Evolutionary conservation across 805 yeast genomes (phyloP).

Genomic region (Lipomyces orientalis): DNA sequence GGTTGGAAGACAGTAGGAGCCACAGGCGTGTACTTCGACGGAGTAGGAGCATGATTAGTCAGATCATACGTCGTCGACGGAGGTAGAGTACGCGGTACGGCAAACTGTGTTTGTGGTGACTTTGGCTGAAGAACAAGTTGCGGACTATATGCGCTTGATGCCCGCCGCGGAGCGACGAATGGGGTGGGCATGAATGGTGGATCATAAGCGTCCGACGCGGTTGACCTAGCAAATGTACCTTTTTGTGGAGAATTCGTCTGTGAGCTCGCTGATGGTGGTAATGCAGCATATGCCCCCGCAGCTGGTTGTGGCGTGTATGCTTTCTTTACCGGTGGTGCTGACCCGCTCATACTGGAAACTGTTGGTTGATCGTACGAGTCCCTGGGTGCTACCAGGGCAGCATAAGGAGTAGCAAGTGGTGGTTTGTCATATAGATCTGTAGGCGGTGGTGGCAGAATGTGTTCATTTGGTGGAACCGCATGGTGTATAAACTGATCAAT

Average conservation of each 20-base stretch:
- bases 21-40: neutral
- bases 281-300: neutral
- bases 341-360: conserved; percentile 7
- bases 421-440: conserved; percentile 8
- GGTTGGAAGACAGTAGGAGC: neutral
- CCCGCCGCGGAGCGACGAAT: conserved; percentile 15
- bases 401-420: conserved; percentile 9
- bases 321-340: neutral
- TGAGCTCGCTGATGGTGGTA: conserved; percentile 12
- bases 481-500: conserved; percentile 23
- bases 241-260: conserved; percentile 9
- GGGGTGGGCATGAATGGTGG: conserved; percentile 17
- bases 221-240: conserved; percentile 6
- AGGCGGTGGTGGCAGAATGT: conserved; percentile 6
- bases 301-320: conserved; percentile 16
- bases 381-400: neutral
- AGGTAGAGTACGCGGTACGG: neutral
- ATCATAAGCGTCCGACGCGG: conserved; percentile 25
- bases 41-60: neutral
- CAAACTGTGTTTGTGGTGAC: neutral
- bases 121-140: neutral
- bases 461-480: neutral
- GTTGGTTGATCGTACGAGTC: conserved; percentile 17
- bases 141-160: neutral
- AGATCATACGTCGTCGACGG: neutral